Evolutionary conservation across 371 early-diverging fungal species (phyloP).

Genomic region (Mucor lusitanicus): DNA sequence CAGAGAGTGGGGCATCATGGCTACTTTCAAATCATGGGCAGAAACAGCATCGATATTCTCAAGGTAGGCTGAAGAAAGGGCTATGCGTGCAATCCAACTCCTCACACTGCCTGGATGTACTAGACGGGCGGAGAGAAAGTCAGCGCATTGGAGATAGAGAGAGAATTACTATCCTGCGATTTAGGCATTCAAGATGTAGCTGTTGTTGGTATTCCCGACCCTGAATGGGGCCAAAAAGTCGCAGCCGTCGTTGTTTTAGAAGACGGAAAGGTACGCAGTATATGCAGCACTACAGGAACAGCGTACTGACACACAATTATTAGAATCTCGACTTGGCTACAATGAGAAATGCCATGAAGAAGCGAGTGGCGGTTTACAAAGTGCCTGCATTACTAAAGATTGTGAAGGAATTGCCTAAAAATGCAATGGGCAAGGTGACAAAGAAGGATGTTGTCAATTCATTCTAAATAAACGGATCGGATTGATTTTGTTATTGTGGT

Average conservation of each 20-base stretch:
- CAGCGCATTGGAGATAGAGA: conserved; percentile 84
- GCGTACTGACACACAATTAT: no score
- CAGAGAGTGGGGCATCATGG: conserved; percentile 48
- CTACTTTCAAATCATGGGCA: conserved; percentile 74
- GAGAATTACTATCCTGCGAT: conserved; percentile 66
- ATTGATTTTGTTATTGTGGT: background rate
- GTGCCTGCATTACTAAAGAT: conserved; percentile 58
- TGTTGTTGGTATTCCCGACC: conserved; percentile 75
- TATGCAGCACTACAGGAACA: no score
- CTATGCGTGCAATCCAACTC: no score
- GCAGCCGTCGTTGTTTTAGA: conserved; percentile 67
- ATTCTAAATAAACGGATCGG: conserved; percentile 33
- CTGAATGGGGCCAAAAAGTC: conserved; percentile 78
- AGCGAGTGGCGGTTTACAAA: conserved; percentile 75
- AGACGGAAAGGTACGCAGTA: conserved; percentile 19
- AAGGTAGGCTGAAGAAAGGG: conserved; percentile 46
- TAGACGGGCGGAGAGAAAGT: conserved; percentile 88
- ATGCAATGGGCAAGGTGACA: conserved; percentile 90
- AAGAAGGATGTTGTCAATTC: conserved; percentile 69
- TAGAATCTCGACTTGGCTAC: conserved; percentile 41
- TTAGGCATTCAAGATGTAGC: conserved; percentile 68
- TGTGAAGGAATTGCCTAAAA: conserved; percentile 71
- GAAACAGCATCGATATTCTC: conserved; percentile 83
- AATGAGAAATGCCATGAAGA: conserved; percentile 56
- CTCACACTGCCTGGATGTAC: no score